These are phyloP conservation scores for Hypoxylon rickii DNA, from an alignment of 495 filamentous ascomycete genomes.

Conservation along the genomic window DNA sequence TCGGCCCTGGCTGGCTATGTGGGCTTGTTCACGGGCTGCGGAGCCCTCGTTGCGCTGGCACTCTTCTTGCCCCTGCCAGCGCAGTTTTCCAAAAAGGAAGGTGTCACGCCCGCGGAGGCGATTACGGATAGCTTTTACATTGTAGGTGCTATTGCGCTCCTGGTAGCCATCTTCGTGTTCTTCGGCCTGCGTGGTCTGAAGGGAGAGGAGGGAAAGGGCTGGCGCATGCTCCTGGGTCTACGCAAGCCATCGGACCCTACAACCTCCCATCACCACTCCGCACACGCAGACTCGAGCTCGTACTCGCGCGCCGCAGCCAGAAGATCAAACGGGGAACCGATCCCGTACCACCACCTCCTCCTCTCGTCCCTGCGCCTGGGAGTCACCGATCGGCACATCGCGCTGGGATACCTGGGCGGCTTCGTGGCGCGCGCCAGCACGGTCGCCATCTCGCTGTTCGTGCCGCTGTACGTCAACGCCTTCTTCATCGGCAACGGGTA, in stretches of 20 bases:
- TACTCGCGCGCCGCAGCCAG: not conserved
- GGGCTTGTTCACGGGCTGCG: conserved; percentile 88
- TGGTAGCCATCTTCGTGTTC: conserved; percentile 74
- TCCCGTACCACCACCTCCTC: conserved; percentile 59
- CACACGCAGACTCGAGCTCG: not conserved
- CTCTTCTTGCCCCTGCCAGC: conserved; percentile 88
- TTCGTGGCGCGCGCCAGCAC: conserved; percentile 97
- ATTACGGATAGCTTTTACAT: conserved; percentile 84
- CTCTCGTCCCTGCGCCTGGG: conserved; percentile 72
- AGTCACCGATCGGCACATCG: conserved; percentile 73
- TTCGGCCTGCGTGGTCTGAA: conserved; percentile 78
- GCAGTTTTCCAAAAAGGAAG: conserved; percentile 67
- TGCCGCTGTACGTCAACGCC: conserved; percentile 87
- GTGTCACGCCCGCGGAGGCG: conserved; percentile 66
- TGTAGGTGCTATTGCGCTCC: conserved; percentile 71
- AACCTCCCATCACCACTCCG: not conserved
- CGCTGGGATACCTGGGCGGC: conserved; percentile 86
- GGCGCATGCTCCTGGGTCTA: conserved; percentile 55
- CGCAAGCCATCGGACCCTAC: conserved; percentile 18
- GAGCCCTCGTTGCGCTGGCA: conserved; percentile 79
- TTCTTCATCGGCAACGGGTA: conserved; percentile 83
- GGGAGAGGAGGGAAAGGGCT: conserved; percentile 78
- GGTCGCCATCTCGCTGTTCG: conserved; percentile 90
- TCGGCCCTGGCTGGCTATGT: conserved; percentile 84
- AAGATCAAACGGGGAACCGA: conserved; percentile 8